Evolutionary conservation across 176 grass and related monocot genomes (phyloP).

Genomic region (Areca catechu): DNA sequence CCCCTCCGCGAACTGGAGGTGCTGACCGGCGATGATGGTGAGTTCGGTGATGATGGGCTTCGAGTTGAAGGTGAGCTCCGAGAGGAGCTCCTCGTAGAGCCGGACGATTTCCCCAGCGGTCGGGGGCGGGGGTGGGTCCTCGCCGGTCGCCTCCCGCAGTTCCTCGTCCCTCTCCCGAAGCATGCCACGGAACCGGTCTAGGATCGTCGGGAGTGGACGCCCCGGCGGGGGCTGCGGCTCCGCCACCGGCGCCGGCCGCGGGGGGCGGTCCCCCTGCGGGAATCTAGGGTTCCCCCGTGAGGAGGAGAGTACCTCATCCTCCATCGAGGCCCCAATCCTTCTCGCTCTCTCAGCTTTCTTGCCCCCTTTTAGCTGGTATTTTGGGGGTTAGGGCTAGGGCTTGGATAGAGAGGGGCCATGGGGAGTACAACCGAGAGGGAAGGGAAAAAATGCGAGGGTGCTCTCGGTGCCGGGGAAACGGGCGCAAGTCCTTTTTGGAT

Average conservation of each 20-base stretch:
- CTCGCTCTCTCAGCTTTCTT: background rate
- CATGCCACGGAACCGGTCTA: conserved; percentile 49
- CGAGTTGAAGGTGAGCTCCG: conserved; percentile 92
- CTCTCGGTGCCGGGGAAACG: background rate
- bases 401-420: conserved; percentile 38
- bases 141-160: conserved; percentile 12
- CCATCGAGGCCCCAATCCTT: conserved; percentile 1
- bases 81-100: conserved; percentile 51
- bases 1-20: conserved; percentile 39
- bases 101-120: conserved; percentile 36
- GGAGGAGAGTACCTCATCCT: conserved; percentile 8
- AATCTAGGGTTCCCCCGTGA: conserved; percentile 21
- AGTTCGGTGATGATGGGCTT: conserved; percentile 97
- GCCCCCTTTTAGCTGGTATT: background rate
- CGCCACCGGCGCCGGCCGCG: background rate
- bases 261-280: background rate
- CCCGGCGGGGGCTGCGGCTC: conserved; percentile 8
- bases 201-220: conserved; percentile 1
- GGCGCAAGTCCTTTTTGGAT: too few species aligned
- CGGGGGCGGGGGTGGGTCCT: conserved; percentile 11
- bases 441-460: conserved; percentile 13
- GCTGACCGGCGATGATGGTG: conserved; percentile 71
- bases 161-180: conserved; percentile 46
- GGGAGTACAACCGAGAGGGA: background rate
- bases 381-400: conserved; percentile 19